Percentiles rank a stretch among this genome's conserved stretches.
Conservation (phyloP, 2,329 filamentous ascomycete genomes). For the Colletotrichum sp. region DNA sequence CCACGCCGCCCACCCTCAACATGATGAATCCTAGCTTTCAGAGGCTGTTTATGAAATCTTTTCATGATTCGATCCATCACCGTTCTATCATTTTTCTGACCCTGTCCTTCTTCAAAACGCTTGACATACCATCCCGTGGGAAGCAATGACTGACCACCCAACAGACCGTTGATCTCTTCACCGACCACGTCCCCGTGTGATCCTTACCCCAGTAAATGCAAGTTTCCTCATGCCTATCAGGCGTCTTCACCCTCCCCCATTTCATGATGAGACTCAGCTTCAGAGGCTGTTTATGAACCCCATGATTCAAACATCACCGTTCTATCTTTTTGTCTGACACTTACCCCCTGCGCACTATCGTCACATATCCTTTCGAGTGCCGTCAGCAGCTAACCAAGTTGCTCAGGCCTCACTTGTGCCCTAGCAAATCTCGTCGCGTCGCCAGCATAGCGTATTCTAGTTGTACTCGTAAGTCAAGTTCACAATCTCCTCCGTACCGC, state of each 20-base stretch:
- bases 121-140: neutral
- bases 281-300: slow-evolving; percentile 55
- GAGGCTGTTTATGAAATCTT: slow-evolving; percentile 53
- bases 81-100: slow-evolving; percentile 32
- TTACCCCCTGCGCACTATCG: neutral
- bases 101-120: neutral
- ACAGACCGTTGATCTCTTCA: neutral
- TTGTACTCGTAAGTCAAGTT: neutral
- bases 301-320: slow-evolving; percentile 43
- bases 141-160: neutral
- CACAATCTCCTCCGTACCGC: neutral
- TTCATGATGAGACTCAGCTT: slow-evolving; percentile 40
- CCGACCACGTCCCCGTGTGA: neutral
- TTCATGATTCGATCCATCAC: slow-evolving; percentile 44
- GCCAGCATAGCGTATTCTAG: no score
- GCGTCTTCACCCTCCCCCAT: neutral
- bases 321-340: slow-evolving; percentile 27
- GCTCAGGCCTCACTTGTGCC: neutral
- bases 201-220: neutral
- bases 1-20: neutral
- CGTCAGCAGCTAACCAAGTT: neutral
- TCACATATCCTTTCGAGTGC: neutral
- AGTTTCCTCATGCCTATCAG: neutral
- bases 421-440: neutral
- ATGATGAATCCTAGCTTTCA: slow-evolving; percentile 46